Conservation (phyloP, 441 rosid species). For the Brassica balearica region DNA sequence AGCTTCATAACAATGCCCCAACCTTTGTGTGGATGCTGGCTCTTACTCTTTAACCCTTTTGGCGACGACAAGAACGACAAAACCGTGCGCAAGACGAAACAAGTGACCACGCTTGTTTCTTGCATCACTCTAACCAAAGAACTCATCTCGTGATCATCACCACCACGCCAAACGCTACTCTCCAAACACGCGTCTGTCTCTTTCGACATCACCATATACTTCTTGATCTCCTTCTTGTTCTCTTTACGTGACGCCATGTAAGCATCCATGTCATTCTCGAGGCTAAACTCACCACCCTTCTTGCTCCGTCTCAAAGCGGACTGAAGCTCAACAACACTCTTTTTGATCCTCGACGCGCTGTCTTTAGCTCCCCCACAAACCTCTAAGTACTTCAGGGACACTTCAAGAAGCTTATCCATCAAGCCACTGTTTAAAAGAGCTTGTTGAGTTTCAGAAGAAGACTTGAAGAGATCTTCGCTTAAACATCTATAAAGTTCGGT, state of each 20-base stretch:
- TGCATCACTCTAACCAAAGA: constrained; percentile 47
- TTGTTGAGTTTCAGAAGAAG: constrained; percentile 51
- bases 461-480: constrained; percentile 52
- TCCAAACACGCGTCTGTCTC: constrained; percentile 42
- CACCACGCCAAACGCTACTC: constrained; percentile 17
- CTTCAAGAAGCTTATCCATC: constrained; percentile 55
- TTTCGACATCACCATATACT: constrained; percentile 51
- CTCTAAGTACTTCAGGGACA: constrained; percentile 57
- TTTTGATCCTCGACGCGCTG: constrained; percentile 46
- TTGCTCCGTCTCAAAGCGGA: constrained; percentile 63
- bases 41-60: constrained; percentile 43
- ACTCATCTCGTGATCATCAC: constrained; percentile 37
- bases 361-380: constrained; percentile 61
- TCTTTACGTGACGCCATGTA: constrained; percentile 55
- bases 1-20: constrained; percentile 57
- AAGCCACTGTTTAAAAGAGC: constrained; percentile 50
- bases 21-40: constrained; percentile 35
- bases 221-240: constrained; percentile 51
- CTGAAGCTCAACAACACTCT: constrained; percentile 54
- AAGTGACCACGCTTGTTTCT: constrained; percentile 52
- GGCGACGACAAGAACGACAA: constrained; percentile 52
- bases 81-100: constrained; percentile 51
- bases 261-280: constrained; percentile 46
- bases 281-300: constrained; percentile 51
- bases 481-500: constrained; percentile 55